Evolutionary conservation across 2,329 filamentous ascomycete species (phyloP).

Genomic region (Ophiosphaerella korrae): DNA sequence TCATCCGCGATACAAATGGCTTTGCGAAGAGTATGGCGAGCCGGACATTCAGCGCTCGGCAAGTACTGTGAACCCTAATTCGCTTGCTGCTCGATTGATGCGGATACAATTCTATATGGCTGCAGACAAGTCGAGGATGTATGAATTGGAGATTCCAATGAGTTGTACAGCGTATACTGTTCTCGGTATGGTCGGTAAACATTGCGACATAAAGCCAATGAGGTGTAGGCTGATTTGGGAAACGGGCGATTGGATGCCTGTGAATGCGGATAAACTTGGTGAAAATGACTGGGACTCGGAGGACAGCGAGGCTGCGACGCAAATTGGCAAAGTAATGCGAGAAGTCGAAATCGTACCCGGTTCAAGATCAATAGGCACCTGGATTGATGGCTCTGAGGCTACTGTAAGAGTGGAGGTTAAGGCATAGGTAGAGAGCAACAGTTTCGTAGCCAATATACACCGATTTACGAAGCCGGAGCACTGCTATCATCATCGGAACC

Average conservation of each 20-base stretch:
- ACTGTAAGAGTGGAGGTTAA: conserved; percentile 70
- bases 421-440: background rate
- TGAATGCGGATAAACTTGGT: conserved; percentile 64
- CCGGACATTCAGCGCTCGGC: conserved; percentile 63
- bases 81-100: conserved; percentile 78
- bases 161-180: conserved; percentile 81
- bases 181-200: conserved; percentile 74
- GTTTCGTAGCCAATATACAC: background rate
- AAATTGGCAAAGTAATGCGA: conserved; percentile 74
- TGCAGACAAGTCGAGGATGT: conserved; percentile 7
- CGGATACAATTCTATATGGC: conserved; percentile 59
- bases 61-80: conserved; percentile 70
- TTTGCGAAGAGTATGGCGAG: conserved; percentile 78
- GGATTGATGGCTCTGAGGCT: conserved; percentile 75
- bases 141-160: conserved; percentile 66
- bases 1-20: conserved; percentile 73
- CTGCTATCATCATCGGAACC: conserved; percentile 66
- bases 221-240: conserved; percentile 77
- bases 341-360: conserved; percentile 81
- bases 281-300: conserved; percentile 54
- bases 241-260: conserved; percentile 87
- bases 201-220: conserved; percentile 70
- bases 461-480: background rate
- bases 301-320: conserved; percentile 56
- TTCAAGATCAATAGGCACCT: conserved; percentile 81